phyloP scores from a whole-genome alignment of 257 asterid species.

The Anisodus acutangulus region DNA sequence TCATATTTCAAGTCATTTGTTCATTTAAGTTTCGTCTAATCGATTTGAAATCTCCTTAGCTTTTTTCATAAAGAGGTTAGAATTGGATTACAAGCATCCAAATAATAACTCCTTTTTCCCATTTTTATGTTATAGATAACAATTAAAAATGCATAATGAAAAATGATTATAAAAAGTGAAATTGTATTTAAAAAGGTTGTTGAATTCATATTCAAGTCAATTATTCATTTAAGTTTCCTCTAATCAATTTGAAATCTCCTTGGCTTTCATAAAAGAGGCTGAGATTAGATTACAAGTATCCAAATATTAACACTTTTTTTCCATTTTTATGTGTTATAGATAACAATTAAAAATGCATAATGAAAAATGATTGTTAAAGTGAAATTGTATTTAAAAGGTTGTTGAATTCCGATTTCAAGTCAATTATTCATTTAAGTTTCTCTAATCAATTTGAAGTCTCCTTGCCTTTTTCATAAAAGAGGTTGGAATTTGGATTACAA shows the following conservation, averaged over 20 bases:
- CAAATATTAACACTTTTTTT: not conserved
- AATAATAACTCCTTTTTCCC: not conserved
- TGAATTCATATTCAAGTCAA: not conserved
- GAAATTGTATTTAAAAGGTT: not conserved
- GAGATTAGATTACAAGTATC: not conserved
- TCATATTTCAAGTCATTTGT: not conserved
- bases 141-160: not conserved
- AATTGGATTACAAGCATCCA: constrained; percentile 2
- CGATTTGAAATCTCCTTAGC: not conserved
- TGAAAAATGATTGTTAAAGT: not conserved
- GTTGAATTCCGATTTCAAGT: constrained; percentile 1
- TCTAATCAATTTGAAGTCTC: not conserved
- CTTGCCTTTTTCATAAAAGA: not conserved
- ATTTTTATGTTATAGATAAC: not conserved
- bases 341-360: not conserved
- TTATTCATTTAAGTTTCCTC: not conserved
- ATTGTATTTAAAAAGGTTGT: not conserved
- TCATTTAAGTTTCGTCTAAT: not conserved
- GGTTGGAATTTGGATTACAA: not conserved
- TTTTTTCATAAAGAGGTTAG: not conserved
- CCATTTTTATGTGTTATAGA: not conserved
- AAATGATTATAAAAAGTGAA: not conserved
- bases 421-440: not conserved
- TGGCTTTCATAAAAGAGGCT: not conserved
- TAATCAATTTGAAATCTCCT: not conserved